phyloP scores from a whole-genome alignment of 495 filamentous ascomycete species.

The Aspergillus sclerotioniger region DNA sequence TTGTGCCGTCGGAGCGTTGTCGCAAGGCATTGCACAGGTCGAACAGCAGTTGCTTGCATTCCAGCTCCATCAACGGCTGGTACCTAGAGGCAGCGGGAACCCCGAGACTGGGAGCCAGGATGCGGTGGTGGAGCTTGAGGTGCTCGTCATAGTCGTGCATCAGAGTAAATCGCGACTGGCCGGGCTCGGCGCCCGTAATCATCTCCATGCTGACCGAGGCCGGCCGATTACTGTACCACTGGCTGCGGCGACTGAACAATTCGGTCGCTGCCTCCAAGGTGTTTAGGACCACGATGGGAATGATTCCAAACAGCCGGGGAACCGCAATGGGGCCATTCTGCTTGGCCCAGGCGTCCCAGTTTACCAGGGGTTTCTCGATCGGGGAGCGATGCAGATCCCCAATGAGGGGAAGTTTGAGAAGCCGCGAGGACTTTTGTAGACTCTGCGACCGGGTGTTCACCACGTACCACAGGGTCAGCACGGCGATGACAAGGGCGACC shows the following conservation, averaged over 20 bases:
- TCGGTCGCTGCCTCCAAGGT: conserved; percentile 30
- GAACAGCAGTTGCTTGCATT: conserved; percentile 27
- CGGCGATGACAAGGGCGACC: conserved; percentile 2
- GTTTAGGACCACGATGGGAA: conserved; percentile 30
- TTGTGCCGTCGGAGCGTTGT: not conserved
- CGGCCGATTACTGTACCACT: conserved; percentile 35
- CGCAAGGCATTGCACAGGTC: conserved; percentile 16
- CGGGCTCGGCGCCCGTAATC: conserved; percentile 27
- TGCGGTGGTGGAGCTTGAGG: conserved; percentile 31
- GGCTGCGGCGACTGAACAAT: conserved; percentile 32
- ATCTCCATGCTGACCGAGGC: conserved; percentile 34
- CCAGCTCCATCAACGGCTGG: conserved; percentile 30
- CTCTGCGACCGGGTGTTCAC: no score
- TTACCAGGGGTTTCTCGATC: conserved; percentile 22
- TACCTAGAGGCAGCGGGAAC: conserved; percentile 19
- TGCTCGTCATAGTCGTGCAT: conserved; percentile 34
- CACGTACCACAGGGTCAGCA: no score
- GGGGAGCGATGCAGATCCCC: conserved; percentile 30
- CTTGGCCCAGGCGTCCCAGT: conserved; percentile 28
- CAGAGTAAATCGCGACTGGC: conserved; percentile 26
- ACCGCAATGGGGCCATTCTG: conserved; percentile 28
- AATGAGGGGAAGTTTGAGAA: conserved; percentile 30
- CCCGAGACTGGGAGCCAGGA: conserved; percentile 28
- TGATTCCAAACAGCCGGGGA: conserved; percentile 27
- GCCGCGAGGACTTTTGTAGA: no score